Evolutionary conservation across 225 moss, liverwort and hornwort species (phyloP), one percentile per base, ranked within the genome.

Genomic region (Bryoerythrophyllum caledonicum): DNA sequence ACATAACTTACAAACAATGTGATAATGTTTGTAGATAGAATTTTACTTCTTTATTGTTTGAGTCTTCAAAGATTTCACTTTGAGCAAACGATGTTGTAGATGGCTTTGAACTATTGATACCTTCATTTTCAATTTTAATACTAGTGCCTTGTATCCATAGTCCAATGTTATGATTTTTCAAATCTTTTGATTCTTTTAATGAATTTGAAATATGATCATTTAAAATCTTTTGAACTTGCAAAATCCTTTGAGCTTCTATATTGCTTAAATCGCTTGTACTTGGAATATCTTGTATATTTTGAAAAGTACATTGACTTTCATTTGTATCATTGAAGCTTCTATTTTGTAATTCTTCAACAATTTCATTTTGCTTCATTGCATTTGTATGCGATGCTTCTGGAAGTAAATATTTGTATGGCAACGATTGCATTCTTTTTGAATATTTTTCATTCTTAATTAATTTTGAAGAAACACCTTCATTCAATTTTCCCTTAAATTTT

Each of bases 401-500:
- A 14, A 7, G 7, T 21, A 8, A 34, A 53, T 14, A 4, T 68
- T n/a, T 21, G 0, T 0, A 3, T 19, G 6, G 2, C 1, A 2
- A 40, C 19, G 17, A 25, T 3, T 26, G 1, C 5, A 25, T 70
- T 6, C 1, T 57, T 17, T 6, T 14, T 57, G 56, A 3, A 26
- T 56, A 1, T 35, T 1, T 26, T 2, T 17, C 24, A 38, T 40
- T 26, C 24, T 16, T 13, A 2, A 21, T 1, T 3, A 35, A 3
- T 7, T 35, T 35, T 54, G 35, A 69, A 53, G 23, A 15, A 23
- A 15, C 8, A 0, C 2, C 41, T 0, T 62, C 34, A 20, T 64
- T n/a, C 1, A 48, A 2, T 65, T 72, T 81, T 58, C 9, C 54
- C 11, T 61, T 76, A 1, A 72, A 8, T 24, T 76, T 81, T 23